Percentiles rank a stretch among this genome's conserved stretches.
Evolutionary conservation across 495 filamentous ascomycete species (phyloP).

Genomic region (Neurospora sp.): DNA sequence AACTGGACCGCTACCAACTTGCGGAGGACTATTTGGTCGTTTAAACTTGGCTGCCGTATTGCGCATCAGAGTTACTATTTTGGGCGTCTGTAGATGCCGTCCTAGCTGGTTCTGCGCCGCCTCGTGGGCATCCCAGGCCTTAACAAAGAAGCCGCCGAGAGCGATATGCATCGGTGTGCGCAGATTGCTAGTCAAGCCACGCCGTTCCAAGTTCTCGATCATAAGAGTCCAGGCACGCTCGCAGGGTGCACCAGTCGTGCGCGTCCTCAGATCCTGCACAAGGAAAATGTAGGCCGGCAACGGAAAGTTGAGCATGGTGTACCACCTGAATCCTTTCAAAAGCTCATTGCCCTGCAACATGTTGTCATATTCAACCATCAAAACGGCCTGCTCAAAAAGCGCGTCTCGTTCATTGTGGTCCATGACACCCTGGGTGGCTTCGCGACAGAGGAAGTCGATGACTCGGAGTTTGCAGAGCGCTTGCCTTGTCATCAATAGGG

Average conservation of each 20-base stretch:
- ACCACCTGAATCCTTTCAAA: slow-evolving; percentile 42
- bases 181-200: slow-evolving; percentile 27
- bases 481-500: slow-evolving; percentile 37
- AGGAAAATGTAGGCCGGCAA: slow-evolving; percentile 45
- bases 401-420: slow-evolving; percentile 32
- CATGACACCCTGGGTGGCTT: slow-evolving; percentile 14
- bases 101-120: slow-evolving; percentile 33
- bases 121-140: slow-evolving; percentile 44
- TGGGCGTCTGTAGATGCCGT: slow-evolving; percentile 27
- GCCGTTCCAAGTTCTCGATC: slow-evolving; percentile 37
- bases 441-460: slow-evolving; percentile 24
- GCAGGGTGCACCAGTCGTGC: slow-evolving; percentile 38
- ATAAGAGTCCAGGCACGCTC: slow-evolving; percentile 45
- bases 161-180: slow-evolving; percentile 43
- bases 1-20: not conserved
- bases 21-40: slow-evolving; percentile 6
- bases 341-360: slow-evolving; percentile 34
- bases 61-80: slow-evolving; percentile 31
- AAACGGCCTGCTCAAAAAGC: slow-evolving; percentile 37
- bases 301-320: slow-evolving; percentile 42
- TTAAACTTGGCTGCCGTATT: slow-evolving; percentile 18
- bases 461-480: slow-evolving; percentile 40
- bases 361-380: slow-evolving; percentile 44
- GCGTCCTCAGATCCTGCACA: slow-evolving; percentile 36
- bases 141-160: slow-evolving; percentile 39